Base-by-base conservation (phyloP, 148 eudicot genomes). In the Hydrangea macrophylla region DNA sequence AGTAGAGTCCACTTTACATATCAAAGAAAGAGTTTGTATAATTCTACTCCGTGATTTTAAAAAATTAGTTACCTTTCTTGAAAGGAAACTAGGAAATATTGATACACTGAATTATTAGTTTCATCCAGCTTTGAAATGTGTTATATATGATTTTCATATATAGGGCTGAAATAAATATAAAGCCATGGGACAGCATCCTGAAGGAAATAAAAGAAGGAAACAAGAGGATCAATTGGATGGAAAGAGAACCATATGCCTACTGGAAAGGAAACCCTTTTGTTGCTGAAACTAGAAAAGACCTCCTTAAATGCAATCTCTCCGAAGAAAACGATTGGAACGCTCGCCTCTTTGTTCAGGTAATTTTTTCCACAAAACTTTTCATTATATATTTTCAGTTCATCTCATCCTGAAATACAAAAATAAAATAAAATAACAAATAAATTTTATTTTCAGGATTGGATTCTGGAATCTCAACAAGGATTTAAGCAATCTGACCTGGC, bases 141-240 rank as follows among this genome's bases (percentile, higher is more conserved):
- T 3, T 1, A 15, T 48, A 15, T 48, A 18, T 23, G 33, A 0
- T 69, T 39, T 37, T 69, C 36, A n/a, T n/a, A n/a, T n/a, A 26
- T 55, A 85, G 92, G 92, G 81, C 90, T 9, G 90, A 88, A 60
- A 75, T 83, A 9, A 83, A 85, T 67, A 76, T 88, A 57, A 85
- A 79, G 73, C 92, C 92, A 70, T 88, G 92, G 92, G 81, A 71
- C 20, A 73, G 67, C 5, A 68, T 83, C 44, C 64, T 68, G 60
- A 85, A 83, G 75, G 90, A 88, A 48, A 61, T 88, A 40, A 68
- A 79, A 45, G 84, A 77, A 64, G 92, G 90, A 9, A 88, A 88
- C 57, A 67, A 45, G 26, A 69, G 71, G 80, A 60, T 55, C n/a
- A 81, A 69, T 28, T 88, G 92, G 90, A 69, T 72, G 37, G 69